A percentile compares a stretch with the other conserved stretches of the same genome.
These are phyloP conservation scores for Podaxis sp. DNA, from an alignment of 768 basidiomycete species.

Conservation along the genomic window DNA sequence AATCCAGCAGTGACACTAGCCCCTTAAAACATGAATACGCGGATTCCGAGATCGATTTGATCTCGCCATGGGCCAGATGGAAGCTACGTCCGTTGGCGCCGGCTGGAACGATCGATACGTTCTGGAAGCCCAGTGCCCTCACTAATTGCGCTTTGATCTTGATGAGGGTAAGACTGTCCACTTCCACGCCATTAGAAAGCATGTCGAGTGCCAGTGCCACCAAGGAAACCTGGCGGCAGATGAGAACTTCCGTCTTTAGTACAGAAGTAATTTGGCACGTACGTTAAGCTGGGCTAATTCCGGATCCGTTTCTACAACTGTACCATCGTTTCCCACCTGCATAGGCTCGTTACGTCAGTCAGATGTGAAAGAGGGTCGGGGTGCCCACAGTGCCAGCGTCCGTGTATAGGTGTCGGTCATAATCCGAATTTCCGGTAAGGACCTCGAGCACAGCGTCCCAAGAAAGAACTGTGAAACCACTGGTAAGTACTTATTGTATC, in stretches of 20 bases:
- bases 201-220: conserved; percentile 61
- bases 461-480: conserved; percentile 46
- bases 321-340: background rate
- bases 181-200: conserved; percentile 59
- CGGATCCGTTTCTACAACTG: conserved; percentile 31
- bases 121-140: conserved; percentile 51
- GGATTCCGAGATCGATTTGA: conserved; percentile 37
- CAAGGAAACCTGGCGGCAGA: conserved; percentile 44
- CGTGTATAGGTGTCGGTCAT: conserved; percentile 39
- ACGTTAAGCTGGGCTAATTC: conserved; percentile 50
- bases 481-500: background rate
- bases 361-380: conserved; percentile 26
- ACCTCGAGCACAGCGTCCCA: conserved; percentile 63
- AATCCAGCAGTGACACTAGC: conserved; percentile 58
- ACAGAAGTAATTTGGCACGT: conserved; percentile 14
- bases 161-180: conserved; percentile 51
- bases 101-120: conserved; percentile 44
- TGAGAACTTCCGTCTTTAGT: conserved; percentile 5
- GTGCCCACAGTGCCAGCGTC: conserved; percentile 33
- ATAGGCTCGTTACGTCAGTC: background rate
- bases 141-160: conserved; percentile 59
- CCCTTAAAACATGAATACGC: conserved; percentile 58
- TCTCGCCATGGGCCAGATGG: conserved; percentile 52
- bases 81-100: conserved; percentile 44
- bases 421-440: conserved; percentile 40